A percentile compares a stretch with the other conserved stretches of the same genome.
phyloP scores from a whole-genome alignment of 176 grass and related monocot species.

The Cenchrus fungigraminus region DNA sequence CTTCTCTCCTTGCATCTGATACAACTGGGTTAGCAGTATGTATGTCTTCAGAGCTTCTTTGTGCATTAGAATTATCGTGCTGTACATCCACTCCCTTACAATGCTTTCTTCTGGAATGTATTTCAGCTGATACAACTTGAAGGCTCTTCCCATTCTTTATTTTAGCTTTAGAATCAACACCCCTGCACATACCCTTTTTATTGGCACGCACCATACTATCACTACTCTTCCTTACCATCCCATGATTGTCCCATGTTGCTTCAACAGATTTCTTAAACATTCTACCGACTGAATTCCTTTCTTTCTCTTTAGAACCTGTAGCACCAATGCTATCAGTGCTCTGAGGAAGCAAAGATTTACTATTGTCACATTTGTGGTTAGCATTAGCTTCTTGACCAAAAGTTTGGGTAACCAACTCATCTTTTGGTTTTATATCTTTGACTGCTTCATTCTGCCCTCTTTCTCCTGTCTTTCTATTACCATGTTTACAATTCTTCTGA shows the following conservation, averaged over 20 bases:
- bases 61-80: constrained; percentile 17
- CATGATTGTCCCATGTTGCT: constrained; percentile 24
- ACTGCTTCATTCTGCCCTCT: constrained; percentile 26
- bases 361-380: constrained; percentile 23
- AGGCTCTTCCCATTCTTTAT: constrained; percentile 36
- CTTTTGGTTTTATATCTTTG: constrained; percentile 48
- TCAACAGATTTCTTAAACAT: constrained; percentile 16
- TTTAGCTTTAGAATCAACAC: constrained; percentile 31
- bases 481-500: constrained; percentile 8
- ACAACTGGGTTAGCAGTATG: not conserved
- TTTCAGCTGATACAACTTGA: constrained; percentile 27
- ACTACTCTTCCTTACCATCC: constrained; percentile 5
- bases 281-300: constrained; percentile 33
- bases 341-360: constrained; percentile 25
- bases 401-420: constrained; percentile 35
- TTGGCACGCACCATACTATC: not conserved
- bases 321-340: constrained; percentile 16
- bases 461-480: constrained; percentile 33
- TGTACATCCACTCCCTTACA: not conserved
- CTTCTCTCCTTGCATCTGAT: constrained; percentile 16
- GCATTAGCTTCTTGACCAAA: constrained; percentile 38
- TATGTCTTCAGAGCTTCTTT: constrained; percentile 28
- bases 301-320: constrained; percentile 42
- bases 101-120: constrained; percentile 15
- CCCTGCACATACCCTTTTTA: constrained; percentile 25